A percentile compares a stretch with the other conserved stretches of the same genome.
Evolutionary conservation across 1,139 yeast genomes (phyloP).

Genomic region (Hansenula lynferdii): DNA sequence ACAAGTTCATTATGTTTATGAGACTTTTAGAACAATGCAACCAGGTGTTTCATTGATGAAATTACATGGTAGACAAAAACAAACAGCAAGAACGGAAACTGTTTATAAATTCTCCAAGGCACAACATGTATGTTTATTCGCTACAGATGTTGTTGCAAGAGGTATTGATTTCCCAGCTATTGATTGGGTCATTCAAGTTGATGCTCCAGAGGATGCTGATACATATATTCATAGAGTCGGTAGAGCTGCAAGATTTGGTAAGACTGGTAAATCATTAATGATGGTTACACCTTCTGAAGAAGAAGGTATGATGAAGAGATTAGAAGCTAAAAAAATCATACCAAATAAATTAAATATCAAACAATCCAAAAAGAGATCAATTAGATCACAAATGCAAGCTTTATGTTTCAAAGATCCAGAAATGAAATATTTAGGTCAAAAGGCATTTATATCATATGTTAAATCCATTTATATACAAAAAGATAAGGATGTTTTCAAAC

Average conservation of each 20-base stretch:
- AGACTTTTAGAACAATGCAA: constrained; percentile 83
- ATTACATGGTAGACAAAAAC: constrained; percentile 94
- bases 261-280: constrained; percentile 78
- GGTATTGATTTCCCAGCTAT: constrained; percentile 97
- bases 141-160: constrained; percentile 96
- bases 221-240: constrained; percentile 98
- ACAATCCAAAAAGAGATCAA: constrained; percentile 70
- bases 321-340: constrained; percentile 60
- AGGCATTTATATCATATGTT: constrained; percentile 89
- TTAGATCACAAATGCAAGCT: constrained; percentile 81
- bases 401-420: constrained; percentile 90
- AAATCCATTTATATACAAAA: constrained; percentile 81
- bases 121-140: constrained; percentile 83
- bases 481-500: constrained; percentile 79
- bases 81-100: constrained; percentile 87
- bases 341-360: constrained; percentile 72
- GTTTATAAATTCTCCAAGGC: constrained; percentile 82
- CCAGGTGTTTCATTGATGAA: constrained; percentile 95
- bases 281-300: constrained; percentile 85
- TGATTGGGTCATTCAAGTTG: constrained; percentile 96
- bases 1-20: constrained; percentile 93
- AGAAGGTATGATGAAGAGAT: constrained; percentile 64
- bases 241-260: constrained; percentile 91
- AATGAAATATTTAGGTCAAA: constrained; percentile 88
- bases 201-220: constrained; percentile 93